phyloP scores from a whole-genome alignment of 805 yeast species.

The Metschnikowia lochheadii region DNA sequence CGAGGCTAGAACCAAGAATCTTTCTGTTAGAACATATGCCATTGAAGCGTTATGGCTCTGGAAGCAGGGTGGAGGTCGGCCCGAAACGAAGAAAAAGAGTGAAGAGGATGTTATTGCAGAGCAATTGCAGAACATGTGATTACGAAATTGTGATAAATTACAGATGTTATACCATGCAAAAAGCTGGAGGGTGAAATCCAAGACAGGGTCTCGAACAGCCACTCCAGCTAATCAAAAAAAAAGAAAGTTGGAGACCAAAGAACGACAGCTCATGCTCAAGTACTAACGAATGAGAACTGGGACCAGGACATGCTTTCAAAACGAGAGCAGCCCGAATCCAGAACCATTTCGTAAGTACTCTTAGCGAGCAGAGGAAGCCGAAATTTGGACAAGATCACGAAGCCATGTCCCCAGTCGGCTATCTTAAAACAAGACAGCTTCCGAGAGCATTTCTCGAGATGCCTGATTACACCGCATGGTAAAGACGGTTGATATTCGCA shows the following conservation, averaged over 20 bases:
- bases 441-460: neutral
- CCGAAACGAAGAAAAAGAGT: slow-evolving; percentile 10
- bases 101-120: slow-evolving; percentile 28
- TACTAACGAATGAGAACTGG: neutral
- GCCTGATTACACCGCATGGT: slow-evolving; percentile 3
- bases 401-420: neutral
- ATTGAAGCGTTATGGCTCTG: slow-evolving; percentile 89
- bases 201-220: neutral
- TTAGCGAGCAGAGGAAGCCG: neutral
- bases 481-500: slow-evolving; percentile 32
- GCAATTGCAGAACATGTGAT: slow-evolving; percentile 16
- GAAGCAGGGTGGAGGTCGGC: slow-evolving; percentile 52
- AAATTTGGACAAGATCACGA: neutral
- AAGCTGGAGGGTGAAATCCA: neutral
- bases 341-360: neutral
- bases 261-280: slow-evolving; percentile 2
- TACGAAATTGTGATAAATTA: neutral
- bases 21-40: slow-evolving; percentile 79
- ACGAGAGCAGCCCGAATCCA: slow-evolving; percentile 7
- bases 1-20: slow-evolving; percentile 55
- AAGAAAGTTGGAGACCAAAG: slow-evolving; percentile 1
- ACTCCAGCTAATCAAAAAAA: neutral
- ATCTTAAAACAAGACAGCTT: neutral
- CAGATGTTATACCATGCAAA: slow-evolving; percentile 10
- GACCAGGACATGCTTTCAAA: slow-evolving; percentile 7